A percentile compares a stretch with the other conserved stretches of the same genome.
Conservation (phyloP, 192 early-diverging fungal species). For the Podila verticillata region DNA sequence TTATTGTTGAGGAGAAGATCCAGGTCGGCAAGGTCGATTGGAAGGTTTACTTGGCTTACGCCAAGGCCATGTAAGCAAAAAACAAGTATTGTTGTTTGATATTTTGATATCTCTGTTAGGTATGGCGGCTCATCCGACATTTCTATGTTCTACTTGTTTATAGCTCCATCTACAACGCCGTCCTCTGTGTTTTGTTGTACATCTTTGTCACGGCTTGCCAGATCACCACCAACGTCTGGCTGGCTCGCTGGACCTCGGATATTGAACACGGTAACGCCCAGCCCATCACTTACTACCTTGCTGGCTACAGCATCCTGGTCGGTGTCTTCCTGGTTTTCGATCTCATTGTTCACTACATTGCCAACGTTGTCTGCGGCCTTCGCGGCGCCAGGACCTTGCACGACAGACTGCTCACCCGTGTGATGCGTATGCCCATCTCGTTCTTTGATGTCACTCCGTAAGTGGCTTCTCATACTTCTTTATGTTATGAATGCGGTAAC, state of each 20-base stretch:
- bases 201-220: constrained; percentile 15
- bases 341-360: constrained; percentile 18
- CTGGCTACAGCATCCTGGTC: constrained; percentile 19
- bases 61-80: constrained; percentile 59
- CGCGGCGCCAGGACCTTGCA: constrained; percentile 49
- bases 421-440: constrained; percentile 65
- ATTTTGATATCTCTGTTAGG: background rate
- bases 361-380: constrained; percentile 38
- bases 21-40: constrained; percentile 82
- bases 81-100: background rate
- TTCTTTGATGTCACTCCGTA: constrained; percentile 83
- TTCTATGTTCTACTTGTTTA: constrained; percentile 25
- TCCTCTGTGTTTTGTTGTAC: constrained; percentile 19
- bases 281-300: constrained; percentile 23
- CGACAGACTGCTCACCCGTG: constrained; percentile 30
- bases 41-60: constrained; percentile 79
- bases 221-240: constrained; percentile 35
- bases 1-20: constrained; percentile 84
- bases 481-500: constrained; percentile 1
- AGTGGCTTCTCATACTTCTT: constrained; percentile 7
- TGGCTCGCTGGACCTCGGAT: constrained; percentile 30
- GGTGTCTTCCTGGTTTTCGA: constrained; percentile 18
- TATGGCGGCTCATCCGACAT: constrained; percentile 47
- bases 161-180: constrained; percentile 20
- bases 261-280: constrained; percentile 10